Evolutionary conservation across 192 early-diverging fungal genomes (phyloP), one percentile per base, ranked within the genome.

Genomic region (Coemansia sp.): DNA sequence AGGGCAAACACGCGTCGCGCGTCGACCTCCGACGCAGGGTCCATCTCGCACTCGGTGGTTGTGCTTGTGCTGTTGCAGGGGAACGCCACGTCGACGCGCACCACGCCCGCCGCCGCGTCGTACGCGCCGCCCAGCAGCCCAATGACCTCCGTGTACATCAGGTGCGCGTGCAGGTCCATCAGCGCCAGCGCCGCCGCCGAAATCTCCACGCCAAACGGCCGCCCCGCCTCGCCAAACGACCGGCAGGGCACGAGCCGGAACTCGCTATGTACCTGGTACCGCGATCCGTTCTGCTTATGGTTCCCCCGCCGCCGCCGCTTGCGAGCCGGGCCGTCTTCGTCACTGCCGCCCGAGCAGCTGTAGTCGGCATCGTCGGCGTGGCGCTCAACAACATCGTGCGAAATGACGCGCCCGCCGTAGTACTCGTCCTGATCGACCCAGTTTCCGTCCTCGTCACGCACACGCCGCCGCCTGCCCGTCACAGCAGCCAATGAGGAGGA

Each of bases 11-110:
- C 86, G 44, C 89, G 86, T 10, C 93, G 86, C 1, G 96, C 95
- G 40, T 89, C 85, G 57, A 96, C 89, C 66, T 98, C 95, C 1
- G 91, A 92, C 13, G 74, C 89, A 26, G 93, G 92, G 68, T 96
- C 95, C 92, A 98, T 95, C 72, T 98, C 96, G 81, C 95, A 98
- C 84, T 95, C 92, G 44, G 93, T 88, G 2, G 91, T 88, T 3
- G 94, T 94, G 74, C 91, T 92, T 40, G 88, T 85, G 64, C 90
- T 91, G 42, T 84, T 74, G 74, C 95, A 97, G 4, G 96, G 95
- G 76, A 91, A 95, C 6, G 88, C 91, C 0, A 84, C 79, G 35
- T 87, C 74, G 10, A 96, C 85, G 52, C 85, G 72, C 23, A 96
- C 63, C 4, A 79, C 58, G 61, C 77, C 64, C 28, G 73, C 66